A percentile compares a stretch with the other conserved stretches of the same genome.
These are phyloP conservation scores for Prunella vulgaris DNA, from an alignment of 257 asterid genomes.

Conservation along the genomic window DNA sequence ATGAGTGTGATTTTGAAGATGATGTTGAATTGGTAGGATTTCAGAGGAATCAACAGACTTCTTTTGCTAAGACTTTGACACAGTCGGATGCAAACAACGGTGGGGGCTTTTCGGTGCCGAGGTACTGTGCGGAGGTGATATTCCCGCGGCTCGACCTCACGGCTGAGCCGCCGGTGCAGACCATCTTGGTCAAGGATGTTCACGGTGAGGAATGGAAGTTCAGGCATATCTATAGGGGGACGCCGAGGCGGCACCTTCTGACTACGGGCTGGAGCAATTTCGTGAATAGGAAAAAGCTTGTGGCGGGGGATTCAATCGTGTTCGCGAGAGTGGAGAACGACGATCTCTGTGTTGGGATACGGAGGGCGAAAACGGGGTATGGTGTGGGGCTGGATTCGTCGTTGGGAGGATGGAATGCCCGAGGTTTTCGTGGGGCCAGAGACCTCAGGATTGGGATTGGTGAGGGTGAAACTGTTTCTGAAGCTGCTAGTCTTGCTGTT, in stretches of 20 bases:
- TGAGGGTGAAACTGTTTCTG: conserved; percentile 43
- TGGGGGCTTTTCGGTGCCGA: conserved; percentile 75
- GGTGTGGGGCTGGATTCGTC: conserved; percentile 40
- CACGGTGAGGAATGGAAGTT: conserved; percentile 63
- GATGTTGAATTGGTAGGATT: conserved; percentile 35
- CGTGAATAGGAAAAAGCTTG: conserved; percentile 67
- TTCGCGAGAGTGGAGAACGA: conserved; percentile 61
- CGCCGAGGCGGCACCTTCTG: conserved; percentile 67
- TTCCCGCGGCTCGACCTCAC: conserved; percentile 62
- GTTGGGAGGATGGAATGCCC: conserved; percentile 17
- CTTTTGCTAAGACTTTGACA: conserved; percentile 68
- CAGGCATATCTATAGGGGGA: conserved; percentile 68
- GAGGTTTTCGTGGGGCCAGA: conserved; percentile 1
- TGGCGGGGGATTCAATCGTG: conserved; percentile 72
- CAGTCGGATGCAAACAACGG: conserved; percentile 80
- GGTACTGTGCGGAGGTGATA: conserved; percentile 74
- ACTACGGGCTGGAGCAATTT: conserved; percentile 79
- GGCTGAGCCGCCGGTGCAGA: conserved; percentile 74
- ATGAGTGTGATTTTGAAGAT: conserved; percentile 37
- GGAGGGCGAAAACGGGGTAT: conserved; percentile 55
- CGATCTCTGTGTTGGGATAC: conserved; percentile 39
- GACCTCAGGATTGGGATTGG: neutral
- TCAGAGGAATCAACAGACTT: conserved; percentile 37
- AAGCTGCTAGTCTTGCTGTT: conserved; percentile 51
- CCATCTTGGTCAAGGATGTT: conserved; percentile 58